phyloP scores from a whole-genome alignment of 1,284 basidiomycete genomes.

The Abortiporus biennis region DNA sequence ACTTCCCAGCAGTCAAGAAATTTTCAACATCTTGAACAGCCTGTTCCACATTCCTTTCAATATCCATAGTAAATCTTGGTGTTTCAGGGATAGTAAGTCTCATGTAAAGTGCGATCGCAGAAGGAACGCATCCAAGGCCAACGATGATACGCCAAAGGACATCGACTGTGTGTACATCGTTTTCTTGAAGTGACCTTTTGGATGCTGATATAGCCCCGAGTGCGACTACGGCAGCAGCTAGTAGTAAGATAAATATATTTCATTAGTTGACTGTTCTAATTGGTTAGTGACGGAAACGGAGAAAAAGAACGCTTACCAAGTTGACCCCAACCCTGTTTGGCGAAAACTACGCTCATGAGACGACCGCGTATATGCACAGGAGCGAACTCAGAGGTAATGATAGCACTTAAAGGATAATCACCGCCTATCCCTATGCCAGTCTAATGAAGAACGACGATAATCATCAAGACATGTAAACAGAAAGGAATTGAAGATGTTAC shows the following conservation, averaged over 20 bases:
- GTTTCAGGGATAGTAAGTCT: constrained; percentile 78
- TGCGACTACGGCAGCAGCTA: neutral
- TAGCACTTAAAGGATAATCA: constrained; percentile 44
- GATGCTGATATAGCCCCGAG: neutral
- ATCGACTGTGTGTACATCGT: no score
- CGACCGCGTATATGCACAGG: constrained; percentile 38
- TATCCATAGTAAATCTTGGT: constrained; percentile 85
- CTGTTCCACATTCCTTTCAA: constrained; percentile 78
- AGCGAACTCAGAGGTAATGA: constrained; percentile 58
- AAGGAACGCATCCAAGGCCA: constrained; percentile 66
- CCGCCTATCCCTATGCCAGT: constrained; percentile 50
- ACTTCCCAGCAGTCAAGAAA: constrained; percentile 50
- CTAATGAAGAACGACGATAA: constrained; percentile 5
- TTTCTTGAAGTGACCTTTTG: constrained; percentile 14
- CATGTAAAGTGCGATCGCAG: constrained; percentile 64
- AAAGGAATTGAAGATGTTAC: constrained; percentile 10
- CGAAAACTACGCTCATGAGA: constrained; percentile 52
- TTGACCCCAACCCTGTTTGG: constrained; percentile 51
- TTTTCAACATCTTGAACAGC: constrained; percentile 64
- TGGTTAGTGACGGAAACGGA: no score
- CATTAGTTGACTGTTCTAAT: no score
- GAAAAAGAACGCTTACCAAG: constrained; percentile 32
- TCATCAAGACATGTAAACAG: neutral
- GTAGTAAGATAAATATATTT: neutral
- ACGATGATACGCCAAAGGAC: constrained; percentile 65